Evolutionary conservation across 2,329 filamentous ascomycete genomes (phyloP), one percentile per base, ranked within the genome.

Genomic region (Fusarium sp.): DNA sequence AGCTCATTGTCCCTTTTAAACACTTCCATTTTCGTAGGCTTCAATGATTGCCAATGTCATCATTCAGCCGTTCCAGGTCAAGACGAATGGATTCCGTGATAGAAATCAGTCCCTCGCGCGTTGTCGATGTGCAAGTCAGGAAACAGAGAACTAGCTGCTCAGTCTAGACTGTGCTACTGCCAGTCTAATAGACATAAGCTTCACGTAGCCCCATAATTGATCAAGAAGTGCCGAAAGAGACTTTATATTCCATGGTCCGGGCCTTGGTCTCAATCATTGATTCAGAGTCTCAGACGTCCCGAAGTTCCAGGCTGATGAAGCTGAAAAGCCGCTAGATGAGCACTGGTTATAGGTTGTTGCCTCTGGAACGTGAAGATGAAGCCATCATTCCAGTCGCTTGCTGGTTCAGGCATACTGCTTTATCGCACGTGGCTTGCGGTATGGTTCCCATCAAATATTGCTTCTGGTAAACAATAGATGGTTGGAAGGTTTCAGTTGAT

Each of bases 351-450:
- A 27, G 36, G 36, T 36, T 39, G 22, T 41, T 49, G 7, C 36
- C 41, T 27, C 12, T 15, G 41, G 18, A 53, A 62, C 39, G 31
- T 27, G 18, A n/a, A 39, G 20, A 33, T 62, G 44, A 35, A 35
- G 49, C 41, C 66, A 44, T 27, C 66, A 65, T 70, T 54, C 61
- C 68, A 70, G 41, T 27, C 39, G 20, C 13, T 27, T 25, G 20
- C 22, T 38, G 33, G 20, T 27, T 38, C 14, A 22, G 29, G 25
- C 14, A 15, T 20, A n/a, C 25, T n/a, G 13, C 25, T 29, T 9
- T 38, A 20, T 17, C 11, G 41, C 59, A 54, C 50, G 39, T 70
- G 44, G 53, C 12, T 55, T 12, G 18, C 3, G 17, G 15, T 15
- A 5, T 7, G n/a, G 13, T 18, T 27, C 9, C 17, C 5, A 35